Conservation (phyloP, 768 basidiomycete species). For the Leucocoprinus sp. region DNA sequence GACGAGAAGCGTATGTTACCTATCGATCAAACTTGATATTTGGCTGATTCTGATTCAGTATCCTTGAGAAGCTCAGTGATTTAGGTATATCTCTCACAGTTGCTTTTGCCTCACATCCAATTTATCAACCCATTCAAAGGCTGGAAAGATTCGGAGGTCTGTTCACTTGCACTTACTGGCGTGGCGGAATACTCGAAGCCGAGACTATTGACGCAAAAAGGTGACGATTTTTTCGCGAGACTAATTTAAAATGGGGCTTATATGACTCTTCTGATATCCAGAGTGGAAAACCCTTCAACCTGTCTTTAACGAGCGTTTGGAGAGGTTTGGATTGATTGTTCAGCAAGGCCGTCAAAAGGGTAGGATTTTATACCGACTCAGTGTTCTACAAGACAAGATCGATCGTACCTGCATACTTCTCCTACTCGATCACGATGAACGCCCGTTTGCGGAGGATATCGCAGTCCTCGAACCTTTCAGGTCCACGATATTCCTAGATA, state of each 20-base stretch:
- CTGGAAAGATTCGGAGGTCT: background rate
- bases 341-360: background rate
- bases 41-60: background rate
- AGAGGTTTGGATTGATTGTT: background rate
- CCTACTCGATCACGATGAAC: background rate
- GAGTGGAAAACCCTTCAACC: background rate
- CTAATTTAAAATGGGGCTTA: too few species aligned
- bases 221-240: background rate
- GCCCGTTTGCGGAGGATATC: conserved; percentile 3
- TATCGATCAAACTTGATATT: background rate
- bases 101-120: background rate
- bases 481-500: background rate
- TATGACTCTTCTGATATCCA: background rate
- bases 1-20: background rate
- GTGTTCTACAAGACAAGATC: background rate
- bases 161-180: background rate
- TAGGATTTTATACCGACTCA: background rate
- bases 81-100: background rate
- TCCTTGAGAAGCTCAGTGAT: background rate
- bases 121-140: background rate
- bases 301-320: background rate
- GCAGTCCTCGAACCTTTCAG: conserved; percentile 2
- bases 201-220: background rate
- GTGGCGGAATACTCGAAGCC: background rate
- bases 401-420: too few species aligned